phyloP scores from a whole-genome alignment of 805 yeast genomes.

The Yarrowia deformans region DNA sequence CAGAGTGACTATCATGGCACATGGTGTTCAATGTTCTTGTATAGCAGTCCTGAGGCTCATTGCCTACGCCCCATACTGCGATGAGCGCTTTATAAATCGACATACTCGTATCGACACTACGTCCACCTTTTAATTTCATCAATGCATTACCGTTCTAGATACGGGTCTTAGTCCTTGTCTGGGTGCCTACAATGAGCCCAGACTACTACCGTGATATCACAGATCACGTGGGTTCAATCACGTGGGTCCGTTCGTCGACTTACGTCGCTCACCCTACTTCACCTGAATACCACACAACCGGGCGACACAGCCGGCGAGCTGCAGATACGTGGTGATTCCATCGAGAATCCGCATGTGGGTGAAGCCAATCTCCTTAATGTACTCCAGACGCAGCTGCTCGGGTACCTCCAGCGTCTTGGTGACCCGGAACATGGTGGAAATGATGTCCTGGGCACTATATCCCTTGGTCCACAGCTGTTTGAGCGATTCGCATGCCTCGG shows the following conservation, averaged over 20 bases:
- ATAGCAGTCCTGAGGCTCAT: too few relatives aligned
- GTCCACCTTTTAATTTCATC: too few relatives aligned
- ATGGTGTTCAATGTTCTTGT: too few relatives aligned
- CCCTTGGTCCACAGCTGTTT: slow-evolving; percentile 85
- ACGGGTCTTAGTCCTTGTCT: too few relatives aligned
- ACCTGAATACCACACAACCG: slow-evolving; percentile 49
- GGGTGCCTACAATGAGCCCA: too few relatives aligned
- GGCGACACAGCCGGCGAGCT: slow-evolving; percentile 82
- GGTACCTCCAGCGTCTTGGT: slow-evolving; percentile 71
- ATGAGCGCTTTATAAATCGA: too few relatives aligned
- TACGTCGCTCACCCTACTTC: background rate
- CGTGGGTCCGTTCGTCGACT: too few relatives aligned
- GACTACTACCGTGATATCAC: too few relatives aligned
- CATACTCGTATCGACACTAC: too few relatives aligned
- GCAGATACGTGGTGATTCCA: slow-evolving; percentile 89
- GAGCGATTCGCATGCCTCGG: slow-evolving; percentile 68
- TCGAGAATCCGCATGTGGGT: slow-evolving; percentile 92
- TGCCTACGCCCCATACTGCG: too few relatives aligned
- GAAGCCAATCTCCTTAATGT: slow-evolving; percentile 85
- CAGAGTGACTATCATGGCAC: too few relatives aligned
- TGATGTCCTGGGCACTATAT: slow-evolving; percentile 90
- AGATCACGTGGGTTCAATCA: too few relatives aligned
- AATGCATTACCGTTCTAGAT: slow-evolving; percentile 1
- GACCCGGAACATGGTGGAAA: slow-evolving; percentile 88
- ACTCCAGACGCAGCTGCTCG: slow-evolving; percentile 74